A percentile compares a stretch with the other conserved stretches of the same genome.
phyloP scores from a whole-genome alignment of 208 protist species.

The Endotrypanum monterogeii region DNA sequence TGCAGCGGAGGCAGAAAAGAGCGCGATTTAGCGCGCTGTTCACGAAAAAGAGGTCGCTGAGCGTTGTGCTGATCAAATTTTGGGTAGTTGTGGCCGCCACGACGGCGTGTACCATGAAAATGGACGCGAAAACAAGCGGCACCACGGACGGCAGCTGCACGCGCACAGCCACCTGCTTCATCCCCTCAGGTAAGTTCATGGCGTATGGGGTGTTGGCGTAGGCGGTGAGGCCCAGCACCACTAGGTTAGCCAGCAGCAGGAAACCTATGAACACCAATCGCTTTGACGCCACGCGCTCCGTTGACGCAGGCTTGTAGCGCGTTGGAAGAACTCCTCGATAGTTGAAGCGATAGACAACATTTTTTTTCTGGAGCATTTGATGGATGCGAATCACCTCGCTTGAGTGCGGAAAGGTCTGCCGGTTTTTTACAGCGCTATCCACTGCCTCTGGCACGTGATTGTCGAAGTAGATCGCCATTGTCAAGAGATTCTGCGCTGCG shows the following conservation, averaged over 20 bases:
- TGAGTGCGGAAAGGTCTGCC: constrained; percentile 78
- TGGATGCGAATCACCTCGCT: constrained; percentile 46
- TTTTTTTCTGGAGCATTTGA: constrained; percentile 40
- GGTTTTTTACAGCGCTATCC: constrained; percentile 54
- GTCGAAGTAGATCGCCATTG: constrained; percentile 61
- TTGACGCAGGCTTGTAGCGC: constrained; percentile 48
- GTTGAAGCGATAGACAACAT: constrained; percentile 63
- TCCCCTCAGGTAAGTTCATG: constrained; percentile 14
- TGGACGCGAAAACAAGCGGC: constrained; percentile 52
- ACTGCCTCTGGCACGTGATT: constrained; percentile 76
- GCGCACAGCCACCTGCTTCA: constrained; percentile 36
- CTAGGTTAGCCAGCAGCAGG: constrained; percentile 49
- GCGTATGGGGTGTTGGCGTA: constrained; percentile 43
- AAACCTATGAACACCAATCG: constrained; percentile 50
- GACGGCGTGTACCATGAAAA: constrained; percentile 64
- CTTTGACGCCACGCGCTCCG: constrained; percentile 46
- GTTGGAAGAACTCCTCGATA: constrained; percentile 67
- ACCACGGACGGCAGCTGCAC: constrained; percentile 57
- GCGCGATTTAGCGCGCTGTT: constrained; percentile 65
- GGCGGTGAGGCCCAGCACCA: constrained; percentile 41
- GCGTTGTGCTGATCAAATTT: constrained; percentile 55
- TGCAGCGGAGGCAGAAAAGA: constrained; percentile 69
- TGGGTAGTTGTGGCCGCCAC: constrained; percentile 38
- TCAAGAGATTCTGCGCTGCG: constrained; percentile 69
- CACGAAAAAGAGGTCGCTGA: constrained; percentile 66